Base-by-base conservation (phyloP, 2,329 filamentous ascomycete genomes). In the Nannizziopsis barbatae region DNA sequence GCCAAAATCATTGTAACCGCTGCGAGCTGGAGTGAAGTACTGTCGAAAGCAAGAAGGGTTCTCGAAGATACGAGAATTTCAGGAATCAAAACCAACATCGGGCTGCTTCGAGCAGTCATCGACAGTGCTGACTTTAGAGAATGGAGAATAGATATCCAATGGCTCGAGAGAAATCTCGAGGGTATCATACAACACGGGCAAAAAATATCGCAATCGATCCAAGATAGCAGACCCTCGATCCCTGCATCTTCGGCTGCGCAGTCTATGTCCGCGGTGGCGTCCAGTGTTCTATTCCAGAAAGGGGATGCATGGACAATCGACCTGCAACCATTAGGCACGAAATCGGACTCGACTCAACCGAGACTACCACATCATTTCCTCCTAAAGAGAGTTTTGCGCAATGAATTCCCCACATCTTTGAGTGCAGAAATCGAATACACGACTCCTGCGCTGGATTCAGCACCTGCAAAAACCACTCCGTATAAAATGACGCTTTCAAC, bases 1-100 rank as follows among this genome's bases (percentile, higher is more conserved):
- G 76, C 75, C 4, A 81, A 81, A 52, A 65, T 81, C 49, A 75
- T 80, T 32, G 62, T 80, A 42, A 78, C 74, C 1, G 75, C 73
- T 0, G 59, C 67, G 0, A 71, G 64, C 6, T 81, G 76, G 75
- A 56, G 66, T n/a, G 69, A 68, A 10, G 68, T 66, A 0, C 68
- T 81, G 1, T 57, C 59, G 1, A 82, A 80, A 58, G 74, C 76
- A 0, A 66, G 66, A 44, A 64, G 76, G 31, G 77, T 77, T 0
- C 62, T 83, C 0, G 64, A 71, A 12, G 78, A 81, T 52, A 75
- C 75, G 0, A 62, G 59, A 2, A 70, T 83, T n/a, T 59, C 57
- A 0, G 79, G 79, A 1, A 66, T 82, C 3, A 75, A 75, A 54
- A 81, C 79, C 0, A 81, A 79, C 50, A 54, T 81, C 12, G 63